Evolutionary conservation across 495 filamentous ascomycete species (phyloP).

Genomic region (Amphirosellinia nigrospora): DNA sequence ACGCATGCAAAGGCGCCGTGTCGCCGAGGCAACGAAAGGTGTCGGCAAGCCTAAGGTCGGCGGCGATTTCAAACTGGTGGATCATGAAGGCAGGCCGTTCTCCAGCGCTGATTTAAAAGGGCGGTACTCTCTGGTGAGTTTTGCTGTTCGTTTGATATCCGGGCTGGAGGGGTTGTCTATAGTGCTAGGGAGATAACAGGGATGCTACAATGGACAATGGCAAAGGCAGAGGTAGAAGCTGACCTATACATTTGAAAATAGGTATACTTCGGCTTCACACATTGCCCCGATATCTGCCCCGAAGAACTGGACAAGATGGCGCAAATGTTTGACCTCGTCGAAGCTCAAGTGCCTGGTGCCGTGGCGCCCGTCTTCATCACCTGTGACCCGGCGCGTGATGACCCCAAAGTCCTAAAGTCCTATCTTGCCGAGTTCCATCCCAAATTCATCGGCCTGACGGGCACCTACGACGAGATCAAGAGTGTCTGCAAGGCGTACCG

Average conservation of each 20-base stretch:
- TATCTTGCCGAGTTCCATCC: constrained; percentile 94
- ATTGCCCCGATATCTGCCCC: constrained; percentile 98
- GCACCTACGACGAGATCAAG: constrained; percentile 90
- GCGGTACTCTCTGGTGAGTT: constrained; percentile 72
- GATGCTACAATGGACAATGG: neutral
- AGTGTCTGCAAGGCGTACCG: constrained; percentile 91
- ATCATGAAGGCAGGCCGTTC: constrained; percentile 78
- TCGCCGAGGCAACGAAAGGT: constrained; percentile 91
- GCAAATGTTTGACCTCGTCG: constrained; percentile 83
- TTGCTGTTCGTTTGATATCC: neutral
- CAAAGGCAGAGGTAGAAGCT: neutral
- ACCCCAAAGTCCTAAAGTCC: constrained; percentile 77
- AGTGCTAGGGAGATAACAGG: neutral
- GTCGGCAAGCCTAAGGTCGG: constrained; percentile 92
- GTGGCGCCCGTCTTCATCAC: constrained; percentile 84
- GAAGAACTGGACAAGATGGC: constrained; percentile 99
- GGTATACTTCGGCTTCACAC: constrained; percentile 98
- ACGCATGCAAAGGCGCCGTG: constrained; percentile 80
- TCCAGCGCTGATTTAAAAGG: constrained; percentile 82
- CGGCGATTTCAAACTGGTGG: constrained; percentile 79
- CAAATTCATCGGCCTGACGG: constrained; percentile 87
- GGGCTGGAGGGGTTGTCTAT: neutral
- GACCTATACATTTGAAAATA: constrained; percentile 22
- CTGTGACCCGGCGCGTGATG: constrained; percentile 92
- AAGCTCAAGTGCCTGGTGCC: constrained; percentile 48